These are phyloP conservation scores for Auricularia heimuer DNA, from an alignment of 768 basidiomycete genomes.

Conservation along the genomic window DNA sequence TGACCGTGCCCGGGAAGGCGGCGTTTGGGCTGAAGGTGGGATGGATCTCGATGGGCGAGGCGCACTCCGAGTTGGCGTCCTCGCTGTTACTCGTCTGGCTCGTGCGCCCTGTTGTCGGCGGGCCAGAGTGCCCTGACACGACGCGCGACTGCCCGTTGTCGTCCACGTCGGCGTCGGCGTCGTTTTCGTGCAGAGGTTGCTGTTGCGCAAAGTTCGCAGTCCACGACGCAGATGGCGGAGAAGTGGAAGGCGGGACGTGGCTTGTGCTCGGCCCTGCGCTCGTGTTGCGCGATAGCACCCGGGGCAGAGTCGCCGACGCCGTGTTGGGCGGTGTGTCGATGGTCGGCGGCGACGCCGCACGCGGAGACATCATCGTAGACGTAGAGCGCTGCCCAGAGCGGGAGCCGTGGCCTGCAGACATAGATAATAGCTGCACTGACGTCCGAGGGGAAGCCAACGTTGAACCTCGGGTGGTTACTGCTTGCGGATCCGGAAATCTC, in stretches of 20 bases:
- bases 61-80: constrained; percentile 11
- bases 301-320: background rate
- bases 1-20: constrained; percentile 75
- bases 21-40: constrained; percentile 63
- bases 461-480: too few relatives aligned
- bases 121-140: background rate
- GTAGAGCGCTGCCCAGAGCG: too few relatives aligned
- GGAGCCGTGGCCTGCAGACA: too few relatives aligned
- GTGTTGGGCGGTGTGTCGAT: constrained; percentile 3
- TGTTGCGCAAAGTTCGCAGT: too few relatives aligned
- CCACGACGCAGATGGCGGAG: too few relatives aligned
- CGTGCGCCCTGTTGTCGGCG: constrained; percentile 6
- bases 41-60: constrained; percentile 57
- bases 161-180: constrained; percentile 5
- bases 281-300: background rate
- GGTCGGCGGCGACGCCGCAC: constrained; percentile 3
- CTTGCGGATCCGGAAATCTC: too few relatives aligned
- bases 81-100: constrained; percentile 8
- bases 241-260: too few relatives aligned
- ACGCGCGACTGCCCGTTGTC: constrained; percentile 9
- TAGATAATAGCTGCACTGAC: too few relatives aligned
- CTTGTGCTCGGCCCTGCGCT: background rate
- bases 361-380: background rate
- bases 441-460: too few relatives aligned
- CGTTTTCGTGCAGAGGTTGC: background rate